Evolutionary conservation across 2,329 filamentous ascomycete species (phyloP), one percentile per base, ranked within the genome.

Genomic region (Ramichloridium luteum): DNA sequence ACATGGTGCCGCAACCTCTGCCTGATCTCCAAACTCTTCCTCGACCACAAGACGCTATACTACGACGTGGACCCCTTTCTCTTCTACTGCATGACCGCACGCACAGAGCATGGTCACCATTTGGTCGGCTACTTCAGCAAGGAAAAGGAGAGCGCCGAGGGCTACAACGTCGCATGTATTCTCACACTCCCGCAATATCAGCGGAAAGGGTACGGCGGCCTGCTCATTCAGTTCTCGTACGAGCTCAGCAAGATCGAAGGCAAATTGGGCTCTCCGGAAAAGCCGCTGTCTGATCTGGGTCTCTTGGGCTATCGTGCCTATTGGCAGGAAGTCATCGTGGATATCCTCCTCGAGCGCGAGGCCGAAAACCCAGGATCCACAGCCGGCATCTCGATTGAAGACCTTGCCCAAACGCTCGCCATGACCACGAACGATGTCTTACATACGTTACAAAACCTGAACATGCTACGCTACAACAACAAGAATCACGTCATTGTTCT

Each of bases 41-140:
- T 98, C 22, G 90, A 93, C 44, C 92, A 94, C 57, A 98, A 98
- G 59, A 96, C 90, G 4, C 74, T 98, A 5, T 98, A 94, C 64
- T 98, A 98, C 62, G 90, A 98, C 48, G 90, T 98, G n/a, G 90
- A 98, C 43, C 90, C 90, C 0, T 98, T 98, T 54, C 62, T 98
- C 20, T 98, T 98, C 64, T 98, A 98, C 59, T 88, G 93, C 56
- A 94, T 98, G 88, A 83, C 83, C 15, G 79, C 77, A 25, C 76
- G 81, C 45, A 82, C 86, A 42, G 84, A 93, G 30, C 78, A 85
- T 47, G 90, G 90, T 10, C 90, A 80, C 49, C 90, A 96, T 51
- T 72, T 98, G 30, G 82, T 98, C n/a, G 90, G 90, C n/a, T 98
- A 94, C 54, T 98, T 98, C 58, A 93, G 82, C 34, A 98, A 98